Conservation (phyloP, 1,139 yeast species). For the Arxiozyma bovina region DNA sequence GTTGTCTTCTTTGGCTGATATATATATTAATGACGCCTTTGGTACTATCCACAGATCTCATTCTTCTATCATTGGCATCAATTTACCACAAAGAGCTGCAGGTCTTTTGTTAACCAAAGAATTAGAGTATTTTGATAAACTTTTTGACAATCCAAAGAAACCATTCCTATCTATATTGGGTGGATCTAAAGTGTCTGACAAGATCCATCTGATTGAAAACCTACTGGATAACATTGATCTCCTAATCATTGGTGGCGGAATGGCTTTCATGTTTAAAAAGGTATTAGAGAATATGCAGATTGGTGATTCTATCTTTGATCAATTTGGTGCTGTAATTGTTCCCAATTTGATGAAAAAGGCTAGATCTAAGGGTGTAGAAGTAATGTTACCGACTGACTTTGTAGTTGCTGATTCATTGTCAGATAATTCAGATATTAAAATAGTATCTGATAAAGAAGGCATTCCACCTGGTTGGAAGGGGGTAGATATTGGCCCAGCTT, state of each 20-base stretch:
- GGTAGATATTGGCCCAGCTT: constrained; percentile 86
- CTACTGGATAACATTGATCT: constrained; percentile 15
- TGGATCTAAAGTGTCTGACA: constrained; percentile 85
- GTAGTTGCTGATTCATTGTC: constrained; percentile 89
- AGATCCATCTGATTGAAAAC: constrained; percentile 17
- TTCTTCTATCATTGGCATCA: constrained; percentile 16
- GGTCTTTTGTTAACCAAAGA: constrained; percentile 90
- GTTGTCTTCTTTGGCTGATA: constrained; percentile 85
- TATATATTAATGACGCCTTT: constrained; percentile 92
- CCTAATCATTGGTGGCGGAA: constrained; percentile 17
- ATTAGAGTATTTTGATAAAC: constrained; percentile 91
- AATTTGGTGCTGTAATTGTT: constrained; percentile 17
- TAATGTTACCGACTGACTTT: constrained; percentile 87
- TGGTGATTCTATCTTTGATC: constrained; percentile 16
- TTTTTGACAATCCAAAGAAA: constrained; percentile 90
- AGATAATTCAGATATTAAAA: constrained; percentile 74
- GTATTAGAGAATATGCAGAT: constrained; percentile 14
- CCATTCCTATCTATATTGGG: constrained; percentile 97
- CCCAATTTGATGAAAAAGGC: constrained; percentile 43
- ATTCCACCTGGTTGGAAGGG: constrained; percentile 43
- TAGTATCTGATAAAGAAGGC: constrained; percentile 55
- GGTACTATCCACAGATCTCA: constrained; percentile 75
- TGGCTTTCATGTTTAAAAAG: constrained; percentile 18
- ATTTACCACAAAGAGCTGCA: constrained; percentile 84
- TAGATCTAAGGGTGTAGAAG: constrained; percentile 82